phyloP scores from a whole-genome alignment of 2,329 filamentous ascomycete species.

The Hirsutella minnesotensis region DNA sequence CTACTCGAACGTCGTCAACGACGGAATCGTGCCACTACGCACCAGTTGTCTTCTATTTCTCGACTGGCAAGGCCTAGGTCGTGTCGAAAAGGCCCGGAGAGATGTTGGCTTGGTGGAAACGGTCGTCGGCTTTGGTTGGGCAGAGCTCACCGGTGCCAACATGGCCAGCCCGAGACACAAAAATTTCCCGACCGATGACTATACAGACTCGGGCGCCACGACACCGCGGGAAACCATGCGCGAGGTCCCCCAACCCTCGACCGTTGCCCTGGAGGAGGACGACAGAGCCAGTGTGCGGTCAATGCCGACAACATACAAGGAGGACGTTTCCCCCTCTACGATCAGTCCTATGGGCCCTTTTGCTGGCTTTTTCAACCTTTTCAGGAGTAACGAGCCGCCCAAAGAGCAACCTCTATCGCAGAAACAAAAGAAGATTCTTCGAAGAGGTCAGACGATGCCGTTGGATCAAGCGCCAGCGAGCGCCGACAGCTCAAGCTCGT shows the following conservation, averaged over 20 bases:
- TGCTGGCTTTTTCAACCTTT: constrained; percentile 59
- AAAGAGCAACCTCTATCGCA: constrained; percentile 38
- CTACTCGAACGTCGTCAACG: constrained; percentile 96
- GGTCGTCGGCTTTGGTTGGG: constrained; percentile 88
- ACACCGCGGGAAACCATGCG: constrained; percentile 28
- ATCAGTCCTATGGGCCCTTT: constrained; percentile 30
- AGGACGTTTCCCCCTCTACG: constrained; percentile 11
- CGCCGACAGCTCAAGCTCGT: constrained; percentile 7
- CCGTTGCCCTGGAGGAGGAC: constrained; percentile 55
- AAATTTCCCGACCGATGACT: constrained; percentile 24
- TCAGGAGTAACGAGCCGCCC: constrained; percentile 45
- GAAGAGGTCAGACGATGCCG: constrained; percentile 61
- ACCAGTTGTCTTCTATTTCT: constrained; percentile 95
- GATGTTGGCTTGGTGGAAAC: constrained; percentile 90
- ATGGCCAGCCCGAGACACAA: constrained; percentile 32
- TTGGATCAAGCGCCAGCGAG: constrained; percentile 14
- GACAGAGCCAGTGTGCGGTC: constrained; percentile 46
- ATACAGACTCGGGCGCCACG: constrained; percentile 20
- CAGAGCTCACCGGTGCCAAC: constrained; percentile 71
- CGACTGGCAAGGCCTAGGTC: constrained; percentile 88
- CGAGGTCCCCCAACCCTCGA: constrained; percentile 60
- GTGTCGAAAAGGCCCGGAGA: constrained; percentile 85
- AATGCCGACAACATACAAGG: constrained; percentile 18
- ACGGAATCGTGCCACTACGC: constrained; percentile 87
- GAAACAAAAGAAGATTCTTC: constrained; percentile 61